These are phyloP conservation scores for Lasiodiplodia theobromae DNA, from an alignment of 2,329 filamentous ascomycete genomes.

Conservation along the genomic window DNA sequence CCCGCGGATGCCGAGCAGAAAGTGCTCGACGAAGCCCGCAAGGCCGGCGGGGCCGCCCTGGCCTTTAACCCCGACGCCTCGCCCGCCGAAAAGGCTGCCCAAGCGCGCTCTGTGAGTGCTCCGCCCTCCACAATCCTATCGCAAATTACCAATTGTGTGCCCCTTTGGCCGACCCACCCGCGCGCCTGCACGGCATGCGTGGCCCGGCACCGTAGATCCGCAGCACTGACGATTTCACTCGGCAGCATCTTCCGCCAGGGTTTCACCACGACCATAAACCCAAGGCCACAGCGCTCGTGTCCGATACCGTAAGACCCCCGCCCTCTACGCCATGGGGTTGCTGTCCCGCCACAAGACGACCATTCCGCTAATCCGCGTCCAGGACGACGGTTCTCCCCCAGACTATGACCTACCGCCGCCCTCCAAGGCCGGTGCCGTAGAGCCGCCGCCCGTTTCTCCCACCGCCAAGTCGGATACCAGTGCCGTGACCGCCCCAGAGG, in stretches of 20 bases:
- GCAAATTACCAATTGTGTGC: conserved; percentile 25
- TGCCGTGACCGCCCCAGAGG: conserved; percentile 51
- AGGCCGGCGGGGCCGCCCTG: conserved; percentile 80
- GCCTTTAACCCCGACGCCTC: conserved; percentile 87
- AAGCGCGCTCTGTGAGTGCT: conserved; percentile 74
- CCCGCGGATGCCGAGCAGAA: conserved; percentile 75
- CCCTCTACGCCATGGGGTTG: conserved; percentile 17
- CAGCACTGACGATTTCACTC: conserved; percentile 29
- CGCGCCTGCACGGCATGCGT: conserved; percentile 24
- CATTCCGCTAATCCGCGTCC: conserved; percentile 25
- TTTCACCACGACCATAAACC: conserved; percentile 68
- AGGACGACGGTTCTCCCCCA: conserved; percentile 72
- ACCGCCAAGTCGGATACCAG: conserved; percentile 39
- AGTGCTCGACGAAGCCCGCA: conserved; percentile 78
- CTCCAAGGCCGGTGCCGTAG: conserved; percentile 72
- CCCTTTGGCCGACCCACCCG: conserved; percentile 24
- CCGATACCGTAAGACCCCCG: conserved; percentile 67
- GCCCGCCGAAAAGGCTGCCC: conserved; percentile 82
- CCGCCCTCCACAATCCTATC: background rate
- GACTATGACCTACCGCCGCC: conserved; percentile 81
- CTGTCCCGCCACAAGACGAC: conserved; percentile 27
- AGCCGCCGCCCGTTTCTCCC: conserved; percentile 57
- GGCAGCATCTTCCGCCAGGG: conserved; percentile 67
- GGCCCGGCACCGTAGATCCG: conserved; percentile 26
- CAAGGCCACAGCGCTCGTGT: conserved; percentile 74